Evolutionary conservation across 2,329 filamentous ascomycete species (phyloP), one percentile per base, ranked within the genome.

Genomic region (Furcasterigmium furcatum): DNA sequence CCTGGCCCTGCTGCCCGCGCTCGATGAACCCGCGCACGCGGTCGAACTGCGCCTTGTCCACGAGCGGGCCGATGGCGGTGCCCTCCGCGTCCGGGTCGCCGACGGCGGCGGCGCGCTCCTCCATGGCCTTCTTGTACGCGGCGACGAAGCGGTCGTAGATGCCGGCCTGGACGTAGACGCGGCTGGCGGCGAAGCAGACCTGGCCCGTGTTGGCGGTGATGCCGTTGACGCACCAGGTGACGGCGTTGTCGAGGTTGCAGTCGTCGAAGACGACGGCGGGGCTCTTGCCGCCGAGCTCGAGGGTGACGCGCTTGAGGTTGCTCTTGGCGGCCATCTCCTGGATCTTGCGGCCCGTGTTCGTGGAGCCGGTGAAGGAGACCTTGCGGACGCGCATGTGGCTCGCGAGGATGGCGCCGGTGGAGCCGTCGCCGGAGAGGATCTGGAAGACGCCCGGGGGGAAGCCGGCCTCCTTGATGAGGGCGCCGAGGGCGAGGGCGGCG

Each of bases 131-230:
- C 16, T 85, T 64, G 24, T 88, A 71, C 0, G 65, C 64, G 47
- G 71, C 68, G 47, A 87, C 77, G 55, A 89, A 89, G 9, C 67
- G 68, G 18, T 71, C 54, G 52, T 86, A 82, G 62, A 86, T 74
- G 29, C 62, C 58, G 39, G 72, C 66, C 2, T 84, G 84, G 4
- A 89, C 77, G 60, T 88, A 88, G 9, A 89, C 82, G 3, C 85
- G 71, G 1, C 84, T 87, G 6, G 84, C 84, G 52, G 88, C 88
- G 27, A 85, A 87, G 70, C 86, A 90, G 40, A 88, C 83, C 62
- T 90, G 86, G 16, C 86, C 85, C 0, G 82, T 82, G 55, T 88
- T 88, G 46, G 80, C 81, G 69, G 87, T 84, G 73, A 89, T 63
- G 12, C 65, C 56, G 45, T 61, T 59, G 21, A 58, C 58, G 13